A percentile compares a stretch with the other conserved stretches of the same genome.
Evolutionary conservation across 208 protist genomes (phyloP).

Genomic region (Trypanosomatidae sp.): DNA sequence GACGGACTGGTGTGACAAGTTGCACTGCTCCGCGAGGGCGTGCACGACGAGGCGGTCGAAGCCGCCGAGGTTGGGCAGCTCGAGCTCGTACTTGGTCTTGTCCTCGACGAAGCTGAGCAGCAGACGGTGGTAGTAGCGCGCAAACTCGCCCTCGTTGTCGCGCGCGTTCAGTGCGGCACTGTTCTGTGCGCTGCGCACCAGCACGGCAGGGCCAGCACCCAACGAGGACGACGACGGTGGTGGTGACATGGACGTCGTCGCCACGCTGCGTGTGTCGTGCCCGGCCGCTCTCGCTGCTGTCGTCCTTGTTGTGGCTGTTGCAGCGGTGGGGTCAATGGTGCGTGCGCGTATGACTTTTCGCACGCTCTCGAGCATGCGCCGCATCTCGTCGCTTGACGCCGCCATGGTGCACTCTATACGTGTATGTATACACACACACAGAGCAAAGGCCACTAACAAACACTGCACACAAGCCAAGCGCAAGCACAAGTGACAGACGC

Average conservation of each 20-base stretch:
- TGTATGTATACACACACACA: conserved; percentile 1
- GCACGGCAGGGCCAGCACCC: neutral
- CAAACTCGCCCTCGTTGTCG: conserved; percentile 51
- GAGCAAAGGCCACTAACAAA: neutral
- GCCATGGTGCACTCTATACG: neutral
- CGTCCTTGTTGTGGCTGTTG: neutral
- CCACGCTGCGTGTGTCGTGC: neutral
- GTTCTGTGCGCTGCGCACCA: neutral
- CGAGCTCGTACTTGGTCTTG: conserved; percentile 50
- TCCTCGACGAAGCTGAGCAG: conserved; percentile 66
- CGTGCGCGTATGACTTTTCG: conserved; percentile 11
- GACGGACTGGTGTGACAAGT: conserved; percentile 61
- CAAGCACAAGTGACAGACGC: no score
- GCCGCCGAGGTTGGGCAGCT: conserved; percentile 45
- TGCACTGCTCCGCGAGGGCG: conserved; percentile 69
- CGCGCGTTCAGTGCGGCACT: conserved; percentile 30
- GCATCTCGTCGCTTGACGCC: conserved; percentile 12
- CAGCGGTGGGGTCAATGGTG: conserved; percentile 7
- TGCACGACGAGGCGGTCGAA: conserved; percentile 76
- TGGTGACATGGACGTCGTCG: no score
- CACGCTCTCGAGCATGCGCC: conserved; percentile 12
- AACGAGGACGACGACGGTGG: no score
- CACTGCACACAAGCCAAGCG: no score
- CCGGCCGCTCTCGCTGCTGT: conserved; percentile 1
- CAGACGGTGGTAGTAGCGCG: conserved; percentile 47